A percentile compares a stretch with the other conserved stretches of the same genome.
These are phyloP conservation scores for Apiospora pterosperma DNA, from an alignment of 2,329 filamentous ascomycete species.

Conservation along the genomic window DNA sequence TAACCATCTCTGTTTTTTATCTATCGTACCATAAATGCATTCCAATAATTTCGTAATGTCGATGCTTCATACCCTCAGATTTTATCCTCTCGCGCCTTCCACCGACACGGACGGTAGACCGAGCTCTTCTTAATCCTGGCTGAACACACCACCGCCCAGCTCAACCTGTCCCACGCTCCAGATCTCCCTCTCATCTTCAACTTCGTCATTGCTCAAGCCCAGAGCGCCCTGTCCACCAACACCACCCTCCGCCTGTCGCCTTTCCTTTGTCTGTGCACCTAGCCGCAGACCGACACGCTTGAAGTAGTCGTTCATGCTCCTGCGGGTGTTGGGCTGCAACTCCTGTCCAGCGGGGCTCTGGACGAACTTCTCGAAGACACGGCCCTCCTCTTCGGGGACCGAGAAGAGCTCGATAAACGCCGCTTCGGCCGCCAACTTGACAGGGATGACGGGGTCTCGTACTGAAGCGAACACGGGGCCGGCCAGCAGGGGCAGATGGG, in stretches of 20 bases:
- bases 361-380: conserved; percentile 90
- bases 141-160: conserved; percentile 59
- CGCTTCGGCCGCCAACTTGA: conserved; percentile 92
- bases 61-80: not conserved
- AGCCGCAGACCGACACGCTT: conserved; percentile 84
- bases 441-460: conserved; percentile 85
- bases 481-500: conserved; percentile 77
- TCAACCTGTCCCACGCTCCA: conserved; percentile 95
- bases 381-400: conserved; percentile 81
- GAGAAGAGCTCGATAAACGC: conserved; percentile 89
- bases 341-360: conserved; percentile 59
- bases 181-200: conserved; percentile 91
- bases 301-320: conserved; percentile 96
- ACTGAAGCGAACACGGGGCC: conserved; percentile 86
- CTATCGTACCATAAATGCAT: not conserved
- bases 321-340: conserved; percentile 69
- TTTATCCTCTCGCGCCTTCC: no score
- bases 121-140: conserved; percentile 23
- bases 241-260: conserved; percentile 87
- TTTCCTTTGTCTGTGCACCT: conserved; percentile 82
- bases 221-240: conserved; percentile 61
- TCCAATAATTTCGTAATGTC: not conserved
- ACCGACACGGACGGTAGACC: not conserved
- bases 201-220: conserved; percentile 84
- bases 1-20: not conserved